phyloP scores from a whole-genome alignment of 768 basidiomycete species.

The Amanita molliuscula region DNA sequence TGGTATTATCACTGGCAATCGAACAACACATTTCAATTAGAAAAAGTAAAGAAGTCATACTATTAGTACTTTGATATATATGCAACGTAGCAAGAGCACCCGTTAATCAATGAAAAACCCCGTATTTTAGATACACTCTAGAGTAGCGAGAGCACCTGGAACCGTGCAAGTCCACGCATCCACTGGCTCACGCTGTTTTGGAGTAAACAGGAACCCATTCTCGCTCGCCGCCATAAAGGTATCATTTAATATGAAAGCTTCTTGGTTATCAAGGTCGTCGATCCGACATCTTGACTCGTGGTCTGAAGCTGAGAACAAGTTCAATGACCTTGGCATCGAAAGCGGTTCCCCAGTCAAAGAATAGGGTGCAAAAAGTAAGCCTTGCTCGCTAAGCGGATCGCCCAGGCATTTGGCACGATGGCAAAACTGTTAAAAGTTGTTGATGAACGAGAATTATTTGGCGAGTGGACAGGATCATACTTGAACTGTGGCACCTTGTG shows the following conservation, averaged over 20 bases:
- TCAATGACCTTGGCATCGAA: conserved; percentile 3
- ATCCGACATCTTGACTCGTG: neutral
- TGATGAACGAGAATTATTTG: neutral
- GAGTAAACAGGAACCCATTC: conserved; percentile 35
- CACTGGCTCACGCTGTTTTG: neutral
- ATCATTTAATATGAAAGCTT: conserved; percentile 13
- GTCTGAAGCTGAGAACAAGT: conserved; percentile 11
- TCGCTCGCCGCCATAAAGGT: conserved; percentile 42
- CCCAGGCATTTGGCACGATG: conserved; percentile 21
- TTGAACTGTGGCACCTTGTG: conserved; percentile 39
- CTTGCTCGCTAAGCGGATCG: conserved; percentile 3
- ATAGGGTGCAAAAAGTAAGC: neutral
- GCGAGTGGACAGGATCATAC: conserved; percentile 13
- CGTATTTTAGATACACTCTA: neutral
- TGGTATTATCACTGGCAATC: too few relatives aligned
- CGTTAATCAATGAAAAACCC: too few relatives aligned
- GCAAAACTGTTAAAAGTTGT: conserved; percentile 25
- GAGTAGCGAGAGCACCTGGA: conserved; percentile 1
- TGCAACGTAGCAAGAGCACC: too few relatives aligned
- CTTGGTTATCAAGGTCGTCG: neutral
- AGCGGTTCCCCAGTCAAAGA: neutral
- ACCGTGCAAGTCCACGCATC: conserved; percentile 3
- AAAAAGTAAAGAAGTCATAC: too few relatives aligned
- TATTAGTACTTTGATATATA: too few relatives aligned
- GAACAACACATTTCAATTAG: too few relatives aligned